Percentiles rank a stretch among this genome's conserved stretches.
These are phyloP conservation scores for Cyberlindnera xylosilytica DNA, from an alignment of 805 yeast genomes.

Conservation along the genomic window DNA sequence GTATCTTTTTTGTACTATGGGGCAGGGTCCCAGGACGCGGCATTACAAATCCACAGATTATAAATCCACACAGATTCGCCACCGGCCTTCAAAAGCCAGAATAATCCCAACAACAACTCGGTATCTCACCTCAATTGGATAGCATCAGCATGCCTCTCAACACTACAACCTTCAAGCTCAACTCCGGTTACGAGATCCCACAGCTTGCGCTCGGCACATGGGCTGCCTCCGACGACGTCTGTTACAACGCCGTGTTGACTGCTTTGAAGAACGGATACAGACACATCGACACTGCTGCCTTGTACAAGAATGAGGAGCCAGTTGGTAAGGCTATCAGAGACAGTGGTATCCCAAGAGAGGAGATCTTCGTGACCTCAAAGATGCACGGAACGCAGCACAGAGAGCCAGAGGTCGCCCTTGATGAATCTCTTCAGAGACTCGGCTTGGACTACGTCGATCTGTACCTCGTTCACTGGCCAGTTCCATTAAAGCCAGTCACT, in stretches of 20 bases:
- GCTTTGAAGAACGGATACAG: conserved; percentile 46
- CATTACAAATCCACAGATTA: too few relatives aligned
- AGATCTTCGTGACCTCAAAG: conserved; percentile 70
- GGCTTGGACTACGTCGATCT: conserved; percentile 76
- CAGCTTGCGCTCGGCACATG: conserved; percentile 51
- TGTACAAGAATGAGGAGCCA: conserved; percentile 54
- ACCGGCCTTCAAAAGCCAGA: too few relatives aligned
- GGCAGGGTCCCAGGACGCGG: too few relatives aligned
- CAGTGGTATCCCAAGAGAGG: conserved; percentile 61
- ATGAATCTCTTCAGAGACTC: conserved; percentile 56
- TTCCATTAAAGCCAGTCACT: conserved; percentile 29
- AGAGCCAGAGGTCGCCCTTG: conserved; percentile 47
- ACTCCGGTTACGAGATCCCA: conserved; percentile 43
- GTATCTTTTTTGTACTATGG: too few relatives aligned
- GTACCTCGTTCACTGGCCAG: conserved; percentile 83
- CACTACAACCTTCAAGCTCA: conserved; percentile 14
- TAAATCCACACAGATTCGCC: too few relatives aligned
- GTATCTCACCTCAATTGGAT: too few relatives aligned
- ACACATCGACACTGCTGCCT: conserved; percentile 60
- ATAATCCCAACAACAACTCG: too few relatives aligned
- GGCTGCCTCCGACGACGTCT: conserved; percentile 33
- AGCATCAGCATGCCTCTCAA: not conserved
- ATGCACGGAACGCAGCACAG: conserved; percentile 49
- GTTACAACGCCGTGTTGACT: conserved; percentile 17
- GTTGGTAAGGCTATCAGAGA: conserved; percentile 51